Evolutionary conservation across 1,284 basidiomycete species (phyloP).

Genomic region (Moesziomyces antarcticus): DNA sequence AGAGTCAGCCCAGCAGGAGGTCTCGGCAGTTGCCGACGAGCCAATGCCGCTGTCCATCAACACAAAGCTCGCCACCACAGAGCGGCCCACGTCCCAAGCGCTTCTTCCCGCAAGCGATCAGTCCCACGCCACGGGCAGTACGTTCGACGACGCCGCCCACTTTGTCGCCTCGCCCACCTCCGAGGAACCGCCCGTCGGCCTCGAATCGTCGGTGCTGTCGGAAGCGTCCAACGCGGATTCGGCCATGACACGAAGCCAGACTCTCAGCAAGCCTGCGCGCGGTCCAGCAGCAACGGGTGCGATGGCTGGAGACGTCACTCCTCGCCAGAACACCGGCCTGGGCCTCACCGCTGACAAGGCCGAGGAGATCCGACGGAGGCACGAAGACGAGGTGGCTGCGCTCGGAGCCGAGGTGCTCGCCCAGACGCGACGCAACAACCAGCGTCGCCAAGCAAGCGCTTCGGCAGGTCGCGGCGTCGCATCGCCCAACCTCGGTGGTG

Average conservation of each 20-base stretch:
- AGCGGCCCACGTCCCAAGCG: constrained; percentile 7
- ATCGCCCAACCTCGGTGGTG: constrained; percentile 11
- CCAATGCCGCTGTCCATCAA: constrained; percentile 22
- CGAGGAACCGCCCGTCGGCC: constrained; percentile 7
- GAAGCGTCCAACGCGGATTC: constrained; percentile 15
- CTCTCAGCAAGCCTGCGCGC: constrained; percentile 11
- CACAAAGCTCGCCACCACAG: background rate
- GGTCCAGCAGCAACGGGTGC: constrained; percentile 10
- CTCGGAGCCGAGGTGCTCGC: constrained; percentile 62
- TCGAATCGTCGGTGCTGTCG: constrained; percentile 26
- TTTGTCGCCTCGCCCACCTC: constrained; percentile 22
- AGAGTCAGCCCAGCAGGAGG: background rate
- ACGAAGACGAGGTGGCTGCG: constrained; percentile 63
- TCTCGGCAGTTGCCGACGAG: constrained; percentile 8
- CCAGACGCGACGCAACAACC: constrained; percentile 49
- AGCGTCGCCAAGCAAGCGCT: constrained; percentile 34
- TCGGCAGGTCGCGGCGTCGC: constrained; percentile 9
- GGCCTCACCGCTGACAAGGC: constrained; percentile 50
- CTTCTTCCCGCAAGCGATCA: constrained; percentile 13
- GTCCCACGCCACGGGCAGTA: constrained; percentile 7
- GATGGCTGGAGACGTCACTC: constrained; percentile 24
- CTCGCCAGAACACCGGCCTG: constrained; percentile 42
- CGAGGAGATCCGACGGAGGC: constrained; percentile 57
- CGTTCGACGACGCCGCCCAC: background rate
- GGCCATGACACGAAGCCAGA: constrained; percentile 16